These are phyloP conservation scores for Sanghuangporus sanghuang DNA, from an alignment of 1,284 basidiomycete species.

Conservation along the genomic window DNA sequence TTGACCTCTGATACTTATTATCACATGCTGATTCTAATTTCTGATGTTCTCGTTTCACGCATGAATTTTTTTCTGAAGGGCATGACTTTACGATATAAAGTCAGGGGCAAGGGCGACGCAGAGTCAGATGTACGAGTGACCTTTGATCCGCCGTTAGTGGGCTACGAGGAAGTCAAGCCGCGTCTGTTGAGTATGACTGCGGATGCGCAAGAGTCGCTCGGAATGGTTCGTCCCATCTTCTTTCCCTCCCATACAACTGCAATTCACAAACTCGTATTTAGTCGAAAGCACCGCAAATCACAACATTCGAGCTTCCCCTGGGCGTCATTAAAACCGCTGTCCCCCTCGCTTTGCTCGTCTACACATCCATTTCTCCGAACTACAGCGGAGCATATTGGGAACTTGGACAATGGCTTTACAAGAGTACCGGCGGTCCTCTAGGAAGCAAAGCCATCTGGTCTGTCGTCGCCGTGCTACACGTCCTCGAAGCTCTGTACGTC, in stretches of 20 bases:
- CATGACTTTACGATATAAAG: conserved; percentile 63
- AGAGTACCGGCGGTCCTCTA: conserved; percentile 18
- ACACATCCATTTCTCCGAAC: conserved; percentile 36
- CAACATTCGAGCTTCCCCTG: conserved; percentile 44
- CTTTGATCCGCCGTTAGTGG: conserved; percentile 63
- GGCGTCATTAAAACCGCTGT: conserved; percentile 20
- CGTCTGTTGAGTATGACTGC: conserved; percentile 70
- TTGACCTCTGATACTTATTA: not conserved
- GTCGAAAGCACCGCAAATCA: conserved; percentile 60
- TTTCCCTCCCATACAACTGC: not conserved
- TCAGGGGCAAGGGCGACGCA: conserved; percentile 37
- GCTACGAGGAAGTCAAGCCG: conserved; percentile 77
- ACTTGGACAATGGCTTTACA: conserved; percentile 7
- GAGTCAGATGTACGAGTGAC: conserved; percentile 47
- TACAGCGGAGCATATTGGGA: conserved; percentile 20
- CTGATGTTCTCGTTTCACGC: not conserved
- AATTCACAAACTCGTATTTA: conserved; percentile 23
- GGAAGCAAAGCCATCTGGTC: conserved; percentile 29
- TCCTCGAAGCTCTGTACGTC: conserved; percentile 49
- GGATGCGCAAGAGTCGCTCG: conserved; percentile 64
- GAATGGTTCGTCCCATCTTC: conserved; percentile 53
- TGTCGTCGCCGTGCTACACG: conserved; percentile 34
- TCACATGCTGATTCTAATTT: not conserved
- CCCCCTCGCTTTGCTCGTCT: conserved; percentile 32
- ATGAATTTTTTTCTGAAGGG: conserved; percentile 40